A percentile compares a stretch with the other conserved stretches of the same genome.
phyloP scores from a whole-genome alignment of 2,329 filamentous ascomycete genomes.

The Colletotrichum godetiae region DNA sequence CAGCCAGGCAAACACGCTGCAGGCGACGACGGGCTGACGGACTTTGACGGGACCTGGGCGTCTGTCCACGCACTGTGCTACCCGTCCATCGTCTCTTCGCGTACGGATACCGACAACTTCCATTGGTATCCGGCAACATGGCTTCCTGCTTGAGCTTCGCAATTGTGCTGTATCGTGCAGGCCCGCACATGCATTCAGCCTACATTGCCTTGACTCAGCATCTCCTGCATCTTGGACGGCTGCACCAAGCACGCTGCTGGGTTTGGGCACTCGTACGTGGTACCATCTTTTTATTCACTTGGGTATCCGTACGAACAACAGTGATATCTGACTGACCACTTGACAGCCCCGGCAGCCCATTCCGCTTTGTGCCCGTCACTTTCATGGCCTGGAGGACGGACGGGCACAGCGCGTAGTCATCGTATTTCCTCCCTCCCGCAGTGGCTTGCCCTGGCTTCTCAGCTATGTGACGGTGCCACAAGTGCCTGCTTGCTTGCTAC shows the following conservation, averaged over 20 bases:
- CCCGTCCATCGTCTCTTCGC: not conserved
- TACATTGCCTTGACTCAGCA: constrained; percentile 24
- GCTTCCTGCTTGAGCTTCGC: not conserved
- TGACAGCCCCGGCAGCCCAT: not conserved
- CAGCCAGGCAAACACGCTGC: not conserved
- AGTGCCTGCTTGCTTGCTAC: not conserved
- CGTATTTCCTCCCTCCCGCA: not conserved
- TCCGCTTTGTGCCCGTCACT: no score
- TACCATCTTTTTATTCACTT: not conserved
- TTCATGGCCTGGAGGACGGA: no score
- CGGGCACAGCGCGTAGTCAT: no score
- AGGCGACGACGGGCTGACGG: not conserved
- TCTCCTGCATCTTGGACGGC: constrained; percentile 14
- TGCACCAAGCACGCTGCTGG: not conserved
- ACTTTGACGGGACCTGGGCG: not conserved
- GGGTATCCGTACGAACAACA: not conserved
- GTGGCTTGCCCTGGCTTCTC: not conserved
- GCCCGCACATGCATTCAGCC: constrained; percentile 20
- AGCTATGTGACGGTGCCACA: not conserved
- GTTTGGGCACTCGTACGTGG: not conserved
- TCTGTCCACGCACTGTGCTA: not conserved
- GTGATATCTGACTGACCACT: not conserved
- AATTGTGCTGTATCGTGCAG: not conserved
- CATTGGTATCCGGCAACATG: not conserved
- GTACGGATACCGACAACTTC: not conserved